phyloP scores from a whole-genome alignment of 495 filamentous ascomycete species.

The Durotheca rogersii region DNA sequence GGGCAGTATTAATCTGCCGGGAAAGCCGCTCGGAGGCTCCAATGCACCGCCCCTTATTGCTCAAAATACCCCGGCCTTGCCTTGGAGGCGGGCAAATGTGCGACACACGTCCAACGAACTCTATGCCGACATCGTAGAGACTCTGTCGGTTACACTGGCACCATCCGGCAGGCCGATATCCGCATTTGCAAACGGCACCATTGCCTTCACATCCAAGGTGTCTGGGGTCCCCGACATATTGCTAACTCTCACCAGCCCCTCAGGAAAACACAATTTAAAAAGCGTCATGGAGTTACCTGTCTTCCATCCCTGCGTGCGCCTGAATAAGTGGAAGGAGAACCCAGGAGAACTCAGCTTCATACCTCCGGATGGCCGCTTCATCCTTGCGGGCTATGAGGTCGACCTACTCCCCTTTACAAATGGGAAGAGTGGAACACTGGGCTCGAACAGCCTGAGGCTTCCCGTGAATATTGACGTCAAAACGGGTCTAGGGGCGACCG shows the following conservation, averaged over 20 bases:
- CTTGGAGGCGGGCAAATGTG: constrained; percentile 90
- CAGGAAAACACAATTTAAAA: constrained; percentile 70
- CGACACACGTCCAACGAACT: constrained; percentile 96
- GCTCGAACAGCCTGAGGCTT: constrained; percentile 65
- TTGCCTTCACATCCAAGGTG: constrained; percentile 92
- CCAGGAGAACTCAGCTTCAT: constrained; percentile 93
- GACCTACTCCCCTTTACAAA: constrained; percentile 71
- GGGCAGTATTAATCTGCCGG: constrained; percentile 80
- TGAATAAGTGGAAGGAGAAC: constrained; percentile 79
- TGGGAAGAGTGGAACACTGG: constrained; percentile 43
- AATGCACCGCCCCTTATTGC: constrained; percentile 38
- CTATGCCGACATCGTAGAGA: constrained; percentile 94
- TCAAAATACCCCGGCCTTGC: constrained; percentile 52
- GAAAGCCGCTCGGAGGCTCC: constrained; percentile 28
- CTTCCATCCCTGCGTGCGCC: constrained; percentile 92
- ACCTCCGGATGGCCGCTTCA: constrained; percentile 93
- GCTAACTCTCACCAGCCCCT: constrained; percentile 74
- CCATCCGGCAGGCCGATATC: constrained; percentile 85
- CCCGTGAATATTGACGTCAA: constrained; percentile 80
- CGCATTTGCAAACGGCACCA: constrained; percentile 86
- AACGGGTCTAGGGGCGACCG: constrained; percentile 69
- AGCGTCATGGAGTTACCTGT: constrained; percentile 82
- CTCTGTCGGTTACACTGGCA: constrained; percentile 79
- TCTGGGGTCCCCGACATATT: constrained; percentile 90
- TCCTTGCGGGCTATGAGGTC: constrained; percentile 91